Conservation (phyloP, 1,284 basidiomycete species). For the Ganoderma lucidum region DNA sequence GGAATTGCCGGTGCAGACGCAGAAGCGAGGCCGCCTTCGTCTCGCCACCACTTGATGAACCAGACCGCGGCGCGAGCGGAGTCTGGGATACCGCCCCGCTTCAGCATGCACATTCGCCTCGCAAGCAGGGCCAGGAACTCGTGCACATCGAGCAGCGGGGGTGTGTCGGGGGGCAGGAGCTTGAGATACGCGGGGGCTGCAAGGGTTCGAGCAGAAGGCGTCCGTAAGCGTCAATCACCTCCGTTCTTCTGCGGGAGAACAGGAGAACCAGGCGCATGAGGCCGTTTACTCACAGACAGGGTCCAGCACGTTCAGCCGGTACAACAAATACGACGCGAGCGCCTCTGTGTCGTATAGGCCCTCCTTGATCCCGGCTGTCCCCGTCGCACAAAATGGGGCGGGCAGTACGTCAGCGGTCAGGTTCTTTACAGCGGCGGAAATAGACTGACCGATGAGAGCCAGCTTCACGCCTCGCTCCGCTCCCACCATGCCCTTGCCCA, state of each 20-base stretch:
- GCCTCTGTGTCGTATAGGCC: conserved; percentile 88
- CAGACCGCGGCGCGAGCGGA: conserved; percentile 75
- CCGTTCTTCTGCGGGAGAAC: conserved; percentile 18
- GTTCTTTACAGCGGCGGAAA: conserved; percentile 9
- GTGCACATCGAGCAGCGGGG: conserved; percentile 65
- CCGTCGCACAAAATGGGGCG: conserved; percentile 20
- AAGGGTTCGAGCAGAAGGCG: conserved; percentile 14
- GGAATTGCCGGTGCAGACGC: conserved; percentile 45
- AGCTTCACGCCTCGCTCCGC: conserved; percentile 94
- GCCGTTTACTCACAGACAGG: conserved; percentile 61
- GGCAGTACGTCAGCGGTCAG: conserved; percentile 21
- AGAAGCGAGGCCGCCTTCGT: conserved; percentile 60
- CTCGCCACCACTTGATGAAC: conserved; percentile 88
- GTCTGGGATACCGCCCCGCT: conserved; percentile 79
- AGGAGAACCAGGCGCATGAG: conserved; percentile 10
- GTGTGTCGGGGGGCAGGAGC: conserved; percentile 60
- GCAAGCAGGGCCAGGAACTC: conserved; percentile 79
- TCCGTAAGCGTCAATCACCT: conserved; percentile 20
- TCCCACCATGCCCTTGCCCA: conserved; percentile 86
- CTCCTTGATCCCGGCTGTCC: conserved; percentile 92
- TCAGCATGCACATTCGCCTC: conserved; percentile 79
- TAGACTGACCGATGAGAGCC: conserved; percentile 82
- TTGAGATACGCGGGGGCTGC: conserved; percentile 75
- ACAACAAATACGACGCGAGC: conserved; percentile 90
- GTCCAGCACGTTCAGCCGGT: conserved; percentile 83